Conservation (phyloP, 202 grass and related monocot genomes). For the Zoysia matrella region DNA sequence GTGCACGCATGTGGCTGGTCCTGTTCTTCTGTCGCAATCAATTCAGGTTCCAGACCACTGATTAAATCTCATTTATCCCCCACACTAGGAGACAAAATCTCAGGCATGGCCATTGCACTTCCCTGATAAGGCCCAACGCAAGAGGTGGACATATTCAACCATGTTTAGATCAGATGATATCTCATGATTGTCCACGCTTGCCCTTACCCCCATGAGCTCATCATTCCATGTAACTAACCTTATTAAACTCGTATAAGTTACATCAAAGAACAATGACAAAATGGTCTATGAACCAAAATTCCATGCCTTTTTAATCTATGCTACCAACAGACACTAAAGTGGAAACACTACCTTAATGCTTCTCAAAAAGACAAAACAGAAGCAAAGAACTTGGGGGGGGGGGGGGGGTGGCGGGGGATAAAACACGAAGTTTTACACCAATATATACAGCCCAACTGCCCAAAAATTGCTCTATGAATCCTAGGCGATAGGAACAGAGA, state of each 20-base stretch:
- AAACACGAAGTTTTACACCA: constrained; percentile 12
- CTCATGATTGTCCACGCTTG: constrained; percentile 51
- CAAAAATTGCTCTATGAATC: not conserved
- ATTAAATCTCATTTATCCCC: constrained; percentile 29
- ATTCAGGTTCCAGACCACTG: constrained; percentile 45
- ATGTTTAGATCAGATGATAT: constrained; percentile 29
- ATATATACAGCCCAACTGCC: not conserved
- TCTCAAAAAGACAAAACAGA: not conserved
- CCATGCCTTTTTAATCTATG: constrained; percentile 32
- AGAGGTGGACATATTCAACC: constrained; percentile 43
- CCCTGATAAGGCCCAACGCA: constrained; percentile 38
- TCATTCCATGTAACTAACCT: constrained; percentile 29
- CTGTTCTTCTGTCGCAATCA: constrained; percentile 47
- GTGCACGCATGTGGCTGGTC: constrained; percentile 58
- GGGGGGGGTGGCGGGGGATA: not conserved
- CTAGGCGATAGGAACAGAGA: not conserved
- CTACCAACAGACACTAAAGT: constrained; percentile 24
- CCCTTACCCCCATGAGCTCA: constrained; percentile 14
- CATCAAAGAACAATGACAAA: constrained; percentile 43
- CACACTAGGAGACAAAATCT: constrained; percentile 40
- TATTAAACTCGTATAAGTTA: constrained; percentile 48
- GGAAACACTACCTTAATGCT: not conserved
- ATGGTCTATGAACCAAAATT: constrained; percentile 21
- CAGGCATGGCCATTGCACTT: constrained; percentile 48
- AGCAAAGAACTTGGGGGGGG: not conserved